Evolutionary conservation across 345 rosid species (phyloP).

Genomic region (Lagerstroemia speciosa): DNA sequence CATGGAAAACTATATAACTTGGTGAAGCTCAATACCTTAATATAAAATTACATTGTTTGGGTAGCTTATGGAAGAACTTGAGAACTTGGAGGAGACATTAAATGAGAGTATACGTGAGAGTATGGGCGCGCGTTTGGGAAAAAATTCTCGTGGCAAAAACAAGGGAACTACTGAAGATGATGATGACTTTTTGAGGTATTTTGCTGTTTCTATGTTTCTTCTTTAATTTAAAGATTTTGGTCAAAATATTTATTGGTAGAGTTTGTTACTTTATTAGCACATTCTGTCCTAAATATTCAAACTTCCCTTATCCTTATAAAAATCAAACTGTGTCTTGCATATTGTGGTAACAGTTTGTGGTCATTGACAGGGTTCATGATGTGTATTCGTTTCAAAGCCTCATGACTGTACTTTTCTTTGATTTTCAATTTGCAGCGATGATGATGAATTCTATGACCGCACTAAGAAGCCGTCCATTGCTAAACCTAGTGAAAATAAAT

Average conservation of each 20-base stretch:
- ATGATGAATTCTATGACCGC: conserved; percentile 96
- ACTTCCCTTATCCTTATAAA: too few species aligned
- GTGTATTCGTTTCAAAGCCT: not conserved
- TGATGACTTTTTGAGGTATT: conserved; percentile 59
- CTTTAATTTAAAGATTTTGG: not conserved
- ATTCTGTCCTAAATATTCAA: not conserved
- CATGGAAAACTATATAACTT: not conserved
- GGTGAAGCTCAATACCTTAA: not conserved
- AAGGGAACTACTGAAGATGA: conserved; percentile 56
- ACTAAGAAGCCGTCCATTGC: conserved; percentile 51
- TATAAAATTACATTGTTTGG: conserved; percentile 2
- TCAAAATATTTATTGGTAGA: not conserved
- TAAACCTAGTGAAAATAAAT: conserved; percentile 46
- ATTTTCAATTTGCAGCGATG: conserved; percentile 42
- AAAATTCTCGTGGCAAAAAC: conserved; percentile 33
- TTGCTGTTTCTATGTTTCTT: conserved; percentile 4
- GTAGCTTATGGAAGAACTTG: conserved; percentile 89
- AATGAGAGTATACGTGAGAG: conserved; percentile 94
- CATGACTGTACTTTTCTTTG: not conserved
- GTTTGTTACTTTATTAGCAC: not conserved
- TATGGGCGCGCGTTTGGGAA: conserved; percentile 71
- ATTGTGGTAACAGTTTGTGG: not conserved
- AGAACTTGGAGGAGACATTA: conserved; percentile 89
- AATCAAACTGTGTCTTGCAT: not conserved
- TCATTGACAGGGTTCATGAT: not conserved